Percentiles rank a stretch among this genome's conserved stretches.
Evolutionary conservation across 2,329 filamentous ascomycete species (phyloP).

Genomic region (Beauveria scarabaeidicola): DNA sequence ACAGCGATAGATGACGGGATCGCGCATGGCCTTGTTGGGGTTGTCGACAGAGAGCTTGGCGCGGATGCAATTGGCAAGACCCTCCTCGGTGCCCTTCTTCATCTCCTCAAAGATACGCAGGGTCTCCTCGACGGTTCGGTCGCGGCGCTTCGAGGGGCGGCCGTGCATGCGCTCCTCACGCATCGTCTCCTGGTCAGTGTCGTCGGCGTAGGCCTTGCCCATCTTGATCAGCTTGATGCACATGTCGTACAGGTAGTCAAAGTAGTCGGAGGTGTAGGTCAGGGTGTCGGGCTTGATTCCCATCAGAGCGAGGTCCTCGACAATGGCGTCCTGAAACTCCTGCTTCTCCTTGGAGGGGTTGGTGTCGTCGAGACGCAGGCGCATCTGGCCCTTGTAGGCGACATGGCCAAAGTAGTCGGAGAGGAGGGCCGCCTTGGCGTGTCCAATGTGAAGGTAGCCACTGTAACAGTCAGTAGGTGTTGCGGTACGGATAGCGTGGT

Average conservation of each 20-base stretch:
- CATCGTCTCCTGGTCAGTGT: slow-evolving; percentile 87
- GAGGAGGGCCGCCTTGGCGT: slow-evolving; percentile 86
- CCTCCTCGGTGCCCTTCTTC: slow-evolving; percentile 75
- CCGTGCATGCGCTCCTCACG: slow-evolving; percentile 75
- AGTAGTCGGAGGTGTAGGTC: slow-evolving; percentile 92
- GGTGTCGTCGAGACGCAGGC: slow-evolving; percentile 92
- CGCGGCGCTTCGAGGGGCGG: slow-evolving; percentile 71
- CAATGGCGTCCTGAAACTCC: slow-evolving; percentile 88
- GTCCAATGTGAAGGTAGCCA: slow-evolving; percentile 89
- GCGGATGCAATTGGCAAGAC: slow-evolving; percentile 80
- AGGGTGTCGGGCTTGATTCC: slow-evolving; percentile 82
- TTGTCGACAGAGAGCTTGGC: slow-evolving; percentile 89
- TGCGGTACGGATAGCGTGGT: not conserved
- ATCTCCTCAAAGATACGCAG: slow-evolving; percentile 85
- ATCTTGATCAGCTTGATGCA: slow-evolving; percentile 76
- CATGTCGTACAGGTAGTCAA: slow-evolving; percentile 82
- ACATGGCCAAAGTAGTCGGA: slow-evolving; percentile 97
- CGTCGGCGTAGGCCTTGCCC: slow-evolving; percentile 87
- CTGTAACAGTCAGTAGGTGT: slow-evolving; percentile 21
- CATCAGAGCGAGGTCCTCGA: slow-evolving; percentile 85
- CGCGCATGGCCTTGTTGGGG: slow-evolving; percentile 90
- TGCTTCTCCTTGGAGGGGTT: slow-evolving; percentile 97
- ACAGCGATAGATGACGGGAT: slow-evolving; percentile 90
- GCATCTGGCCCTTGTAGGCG: slow-evolving; percentile 82
- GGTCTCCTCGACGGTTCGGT: slow-evolving; percentile 73